A percentile compares a stretch with the other conserved stretches of the same genome.
phyloP scores from a whole-genome alignment of 352 stramenopile genomes.

The Pythium grandisporangium region DNA sequence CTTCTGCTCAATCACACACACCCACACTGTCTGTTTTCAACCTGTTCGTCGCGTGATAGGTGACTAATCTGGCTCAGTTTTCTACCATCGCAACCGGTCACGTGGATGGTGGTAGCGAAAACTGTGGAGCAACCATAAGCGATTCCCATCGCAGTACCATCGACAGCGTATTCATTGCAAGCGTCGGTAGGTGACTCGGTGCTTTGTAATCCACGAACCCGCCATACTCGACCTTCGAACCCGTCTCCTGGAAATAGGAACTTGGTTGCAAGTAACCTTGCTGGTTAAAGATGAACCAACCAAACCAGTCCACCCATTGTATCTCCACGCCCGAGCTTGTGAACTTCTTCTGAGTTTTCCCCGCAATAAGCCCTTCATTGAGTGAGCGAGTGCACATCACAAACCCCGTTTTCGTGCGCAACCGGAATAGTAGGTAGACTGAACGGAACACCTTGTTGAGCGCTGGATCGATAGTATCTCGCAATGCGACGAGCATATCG shows the following conservation, averaged over 20 bases:
- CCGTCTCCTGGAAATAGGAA: slow-evolving; percentile 23
- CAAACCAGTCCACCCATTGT: slow-evolving; percentile 55
- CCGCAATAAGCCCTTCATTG: slow-evolving; percentile 17
- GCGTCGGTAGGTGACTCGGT: slow-evolving; percentile 22
- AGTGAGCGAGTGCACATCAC: slow-evolving; percentile 57
- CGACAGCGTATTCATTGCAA: slow-evolving; percentile 64
- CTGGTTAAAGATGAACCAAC: slow-evolving; percentile 65
- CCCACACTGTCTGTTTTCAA: too few relatives aligned
- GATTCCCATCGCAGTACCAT: slow-evolving; percentile 53
- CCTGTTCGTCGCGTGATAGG: too few relatives aligned
- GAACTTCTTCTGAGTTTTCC: slow-evolving; percentile 9
- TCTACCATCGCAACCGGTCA: too few relatives aligned
- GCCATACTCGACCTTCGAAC: slow-evolving; percentile 55
- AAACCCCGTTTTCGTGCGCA: slow-evolving; percentile 53
- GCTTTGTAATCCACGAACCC: slow-evolving; percentile 56
- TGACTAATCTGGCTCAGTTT: too few relatives aligned
- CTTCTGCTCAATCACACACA: too few relatives aligned
- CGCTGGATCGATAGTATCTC: slow-evolving; percentile 34
- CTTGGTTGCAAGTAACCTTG: slow-evolving; percentile 17
- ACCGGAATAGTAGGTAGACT: slow-evolving; percentile 64
- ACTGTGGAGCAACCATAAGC: slow-evolving; percentile 50
- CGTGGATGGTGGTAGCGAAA: slow-evolving; percentile 23
- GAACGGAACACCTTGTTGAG: slow-evolving; percentile 40
- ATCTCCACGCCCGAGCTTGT: slow-evolving; percentile 33
- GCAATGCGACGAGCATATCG: slow-evolving; percentile 58